Evolutionary conservation across 805 yeast species (phyloP), one percentile per base, ranked within the genome.

Genomic region (Torulaspora gathmanii): DNA sequence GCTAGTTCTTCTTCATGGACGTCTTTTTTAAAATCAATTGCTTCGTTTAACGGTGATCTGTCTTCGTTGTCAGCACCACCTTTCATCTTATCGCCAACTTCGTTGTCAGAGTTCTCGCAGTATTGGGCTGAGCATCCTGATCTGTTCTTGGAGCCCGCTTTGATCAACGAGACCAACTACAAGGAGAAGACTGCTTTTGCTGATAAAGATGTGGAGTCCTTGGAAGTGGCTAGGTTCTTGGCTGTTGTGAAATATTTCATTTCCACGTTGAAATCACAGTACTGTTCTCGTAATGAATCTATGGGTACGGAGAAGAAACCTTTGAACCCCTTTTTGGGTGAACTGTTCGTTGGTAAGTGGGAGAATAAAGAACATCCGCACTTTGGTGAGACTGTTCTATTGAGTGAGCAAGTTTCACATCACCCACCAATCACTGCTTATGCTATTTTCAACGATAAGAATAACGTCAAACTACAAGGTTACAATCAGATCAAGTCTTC

Each of bases 361-460:
- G 69, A 68, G 3, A 87, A 80, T 53, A 60, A 63, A 38, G 62
- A 78, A 22, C 77, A 74, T 34, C 65, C 70, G 9, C 71, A 69
- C 44, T 66, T 78, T 12, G 96, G 95, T 33, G 95, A 86, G 50
- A 86, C 96, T 20, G 68, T 80, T 10, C 71, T 91, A 60, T 69
- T 88, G 44, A 79, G 90, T 52, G 99, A 93, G 68, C 99, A 93
- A 69, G 97, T 93, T 11, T 82, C 90, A 50, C 99, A 93, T 69
- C 99, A 93, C 66, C 99, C 99, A 13, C 98, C 99, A 20, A 83
- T 86, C 28, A 90, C 98, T n/a, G 97, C 93, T 5, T 93, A 89
- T 63, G 78, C 89, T 34, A 77, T 93, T 45, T 70, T 78, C 59
- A 89, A 89, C 63, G 85, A 81, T 51, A 78, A 79, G 57, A 75